Base-by-base conservation (phyloP, 495 filamentous ascomycete species). In the Trichoderma virens region DNA sequence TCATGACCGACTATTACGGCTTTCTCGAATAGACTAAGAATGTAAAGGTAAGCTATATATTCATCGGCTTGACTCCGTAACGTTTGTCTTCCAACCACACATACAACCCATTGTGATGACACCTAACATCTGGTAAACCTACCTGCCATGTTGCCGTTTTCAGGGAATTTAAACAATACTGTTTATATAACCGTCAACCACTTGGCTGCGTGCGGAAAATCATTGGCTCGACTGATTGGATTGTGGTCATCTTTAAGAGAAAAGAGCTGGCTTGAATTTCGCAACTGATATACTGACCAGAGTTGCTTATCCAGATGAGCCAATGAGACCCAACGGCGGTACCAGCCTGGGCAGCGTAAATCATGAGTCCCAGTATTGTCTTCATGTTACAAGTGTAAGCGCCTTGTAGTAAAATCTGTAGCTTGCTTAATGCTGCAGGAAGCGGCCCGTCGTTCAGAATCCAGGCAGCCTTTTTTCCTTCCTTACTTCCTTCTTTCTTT, bases 51-150 rank as follows among this genome's bases (percentile, higher is more conserved):
- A 56, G 51, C 51, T 7, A 56, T 13, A 4, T 56, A 3, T 30
- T 2, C 9, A 30, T 56, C 5, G 7, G 8, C 47, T 45, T 27
- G 23, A 56, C 2, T 28, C 5, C 8, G 23, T 11, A n/a, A 9
- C 1, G 5, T 1, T 20, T 18, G 5, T 38, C 14, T 20, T 38
- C 11, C 7, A 23, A 34, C 18, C 30, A 18, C 0, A 61, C 1
- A 39, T n/a, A 35, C 27, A n/a, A 13, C 59, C 30, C 59, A 35
- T 27, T 11, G 23, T 62, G 61, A 62, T 62, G 61, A 62, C 61
- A 62, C 61, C 38, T 62, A 25, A 62, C 61, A 43, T 62, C 61
- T 62, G 61, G 61, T 62, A 62, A 62, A 62, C 61, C 61, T 62
- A 62, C 23, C 27, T 62, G 34, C 61, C 27, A 18, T 35, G 34